These are phyloP conservation scores for Papiliotrema laurentii DNA, from an alignment of 1,284 basidiomycete genomes.

Conservation along the genomic window DNA sequence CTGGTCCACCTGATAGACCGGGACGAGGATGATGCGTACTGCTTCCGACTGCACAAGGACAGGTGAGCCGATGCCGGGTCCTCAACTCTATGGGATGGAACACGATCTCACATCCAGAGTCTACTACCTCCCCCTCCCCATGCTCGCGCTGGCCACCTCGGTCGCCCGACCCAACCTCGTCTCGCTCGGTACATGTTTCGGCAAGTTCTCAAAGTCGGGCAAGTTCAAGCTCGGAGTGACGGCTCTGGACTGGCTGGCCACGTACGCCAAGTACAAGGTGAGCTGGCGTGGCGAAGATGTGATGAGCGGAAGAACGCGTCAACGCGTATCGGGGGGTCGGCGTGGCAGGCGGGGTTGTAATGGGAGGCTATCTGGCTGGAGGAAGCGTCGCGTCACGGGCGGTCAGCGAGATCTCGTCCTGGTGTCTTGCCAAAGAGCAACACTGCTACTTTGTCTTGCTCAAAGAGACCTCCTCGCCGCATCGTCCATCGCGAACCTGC, in stretches of 20 bases:
- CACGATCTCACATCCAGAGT: conserved; percentile 50
- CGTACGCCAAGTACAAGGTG: conserved; percentile 98
- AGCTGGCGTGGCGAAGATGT: conserved; percentile 8
- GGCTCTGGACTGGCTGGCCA: conserved; percentile 84
- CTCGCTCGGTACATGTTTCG: conserved; percentile 92
- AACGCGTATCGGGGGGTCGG: background rate
- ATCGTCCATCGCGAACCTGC: too few species aligned
- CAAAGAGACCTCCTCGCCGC: too few species aligned
- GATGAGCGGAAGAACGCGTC: background rate
- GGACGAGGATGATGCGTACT: conserved; percentile 56
- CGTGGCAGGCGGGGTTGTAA: too few species aligned
- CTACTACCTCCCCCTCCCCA: conserved; percentile 88
- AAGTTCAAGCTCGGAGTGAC: conserved; percentile 98
- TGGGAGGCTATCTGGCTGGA: too few species aligned
- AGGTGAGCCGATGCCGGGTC: conserved; percentile 47
- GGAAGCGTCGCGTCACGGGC: background rate
- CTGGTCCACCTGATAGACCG: conserved; percentile 50
- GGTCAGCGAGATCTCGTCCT: too few species aligned
- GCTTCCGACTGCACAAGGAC: conserved; percentile 86
- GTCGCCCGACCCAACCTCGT: conserved; percentile 89
- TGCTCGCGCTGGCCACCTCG: conserved; percentile 88
- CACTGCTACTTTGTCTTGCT: too few species aligned
- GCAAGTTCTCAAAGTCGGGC: conserved; percentile 95
- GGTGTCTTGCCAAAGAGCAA: too few species aligned
- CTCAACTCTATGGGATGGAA: too few species aligned